Evolutionary conservation across 2,329 filamentous ascomycete genomes (phyloP).

Genomic region (Fusarium denticulatum): DNA sequence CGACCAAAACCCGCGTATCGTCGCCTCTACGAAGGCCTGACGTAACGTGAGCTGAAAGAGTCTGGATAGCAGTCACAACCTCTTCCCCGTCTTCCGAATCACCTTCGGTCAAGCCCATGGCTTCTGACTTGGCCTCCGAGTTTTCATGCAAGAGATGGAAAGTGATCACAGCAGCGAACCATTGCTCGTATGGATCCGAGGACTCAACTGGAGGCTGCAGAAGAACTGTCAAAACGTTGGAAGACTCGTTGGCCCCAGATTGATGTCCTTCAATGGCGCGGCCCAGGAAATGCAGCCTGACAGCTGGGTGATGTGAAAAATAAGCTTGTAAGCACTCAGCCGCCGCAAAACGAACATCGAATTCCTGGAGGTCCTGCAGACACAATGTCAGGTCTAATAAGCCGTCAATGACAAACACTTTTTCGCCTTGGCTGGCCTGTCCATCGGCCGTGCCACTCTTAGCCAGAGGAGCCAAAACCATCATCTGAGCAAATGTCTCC

Average conservation of each 20-base stretch:
- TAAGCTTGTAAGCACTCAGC: slow-evolving; percentile 95
- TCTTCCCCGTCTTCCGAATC: slow-evolving; percentile 91
- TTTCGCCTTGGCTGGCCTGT: slow-evolving; percentile 62
- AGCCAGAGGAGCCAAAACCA: slow-evolving; percentile 72
- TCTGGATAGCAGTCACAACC: slow-evolving; percentile 92
- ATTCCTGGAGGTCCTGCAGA: slow-evolving; percentile 70
- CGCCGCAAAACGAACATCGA: slow-evolving; percentile 84
- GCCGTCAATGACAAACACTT: slow-evolving; percentile 92
- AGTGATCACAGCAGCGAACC: slow-evolving; percentile 88
- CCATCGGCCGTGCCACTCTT: slow-evolving; percentile 48
- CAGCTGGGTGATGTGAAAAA: slow-evolving; percentile 81
- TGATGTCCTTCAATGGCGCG: slow-evolving; percentile 89
- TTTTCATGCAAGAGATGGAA: slow-evolving; percentile 89
- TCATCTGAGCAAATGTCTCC: slow-evolving; percentile 87
- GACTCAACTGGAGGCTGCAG: slow-evolving; percentile 72
- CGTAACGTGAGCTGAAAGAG: slow-evolving; percentile 85
- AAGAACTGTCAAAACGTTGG: slow-evolving; percentile 88
- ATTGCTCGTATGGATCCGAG: slow-evolving; percentile 84
- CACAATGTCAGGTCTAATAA: slow-evolving; percentile 84
- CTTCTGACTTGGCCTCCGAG: slow-evolving; percentile 77
- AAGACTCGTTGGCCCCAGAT: slow-evolving; percentile 80
- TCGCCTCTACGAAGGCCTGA: slow-evolving; percentile 78
- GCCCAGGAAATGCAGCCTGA: slow-evolving; percentile 85
- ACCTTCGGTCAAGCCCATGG: slow-evolving; percentile 87
- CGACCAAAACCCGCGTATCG: slow-evolving; percentile 82